These are phyloP conservation scores for Gilbertella persicaria DNA, from an alignment of 371 early-diverging fungal genomes.

Conservation along the genomic window DNA sequence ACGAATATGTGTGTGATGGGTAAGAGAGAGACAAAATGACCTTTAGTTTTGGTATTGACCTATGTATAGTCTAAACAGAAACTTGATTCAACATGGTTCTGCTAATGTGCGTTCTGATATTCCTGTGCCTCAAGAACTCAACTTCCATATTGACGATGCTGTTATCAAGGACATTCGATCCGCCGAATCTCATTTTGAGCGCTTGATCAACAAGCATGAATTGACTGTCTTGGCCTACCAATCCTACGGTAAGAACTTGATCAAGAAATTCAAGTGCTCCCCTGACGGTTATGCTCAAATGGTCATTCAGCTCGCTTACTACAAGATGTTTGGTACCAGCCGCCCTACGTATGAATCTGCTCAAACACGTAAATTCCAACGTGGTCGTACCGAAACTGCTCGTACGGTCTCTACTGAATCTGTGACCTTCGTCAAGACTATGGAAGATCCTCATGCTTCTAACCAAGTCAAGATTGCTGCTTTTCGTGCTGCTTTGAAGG, in stretches of 20 bases:
- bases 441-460: conserved; percentile 71
- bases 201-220: conserved; percentile 74
- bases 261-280: conserved; percentile 85
- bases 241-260: conserved; percentile 88
- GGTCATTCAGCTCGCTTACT: conserved; percentile 95
- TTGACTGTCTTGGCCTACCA: conserved; percentile 78
- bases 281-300: conserved; percentile 96
- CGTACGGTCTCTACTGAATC: conserved; percentile 86
- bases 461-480: conserved; percentile 64
- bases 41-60: background rate
- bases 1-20: conserved; percentile 64
- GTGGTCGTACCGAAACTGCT: conserved; percentile 94
- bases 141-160: conserved; percentile 64
- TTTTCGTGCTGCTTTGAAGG: conserved; percentile 72
- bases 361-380: conserved; percentile 87
- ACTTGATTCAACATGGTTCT: conserved; percentile 66
- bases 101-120: conserved; percentile 52
- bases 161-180: conserved; percentile 56
- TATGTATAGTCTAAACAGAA: conserved; percentile 26
- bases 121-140: conserved; percentile 65
- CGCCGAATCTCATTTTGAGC: conserved; percentile 73
- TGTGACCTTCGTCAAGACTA: conserved; percentile 85
- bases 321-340: conserved; percentile 78
- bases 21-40: conserved; percentile 14
- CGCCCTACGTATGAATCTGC: conserved; percentile 93